A percentile compares a stretch with the other conserved stretches of the same genome.
Evolutionary conservation across 1,284 basidiomycete genomes (phyloP).

Genomic region (Coniophora puteana): DNA sequence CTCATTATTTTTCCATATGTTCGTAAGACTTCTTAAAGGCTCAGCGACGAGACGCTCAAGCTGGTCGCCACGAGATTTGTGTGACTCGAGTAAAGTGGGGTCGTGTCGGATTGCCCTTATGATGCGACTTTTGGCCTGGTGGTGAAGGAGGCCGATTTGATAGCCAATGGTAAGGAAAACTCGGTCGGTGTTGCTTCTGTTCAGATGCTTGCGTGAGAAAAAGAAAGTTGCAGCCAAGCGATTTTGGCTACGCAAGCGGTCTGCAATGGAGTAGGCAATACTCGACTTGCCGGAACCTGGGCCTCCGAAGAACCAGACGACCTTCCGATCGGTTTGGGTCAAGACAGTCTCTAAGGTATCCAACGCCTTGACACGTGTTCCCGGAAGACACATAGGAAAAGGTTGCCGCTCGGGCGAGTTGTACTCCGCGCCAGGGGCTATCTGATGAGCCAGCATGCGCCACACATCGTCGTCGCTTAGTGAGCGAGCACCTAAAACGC

Average conservation of each 20-base stretch:
- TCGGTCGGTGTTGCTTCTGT: slow-evolving; percentile 9
- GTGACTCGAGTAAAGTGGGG: slow-evolving; percentile 17
- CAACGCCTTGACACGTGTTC: slow-evolving; percentile 19
- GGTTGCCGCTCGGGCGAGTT: slow-evolving; percentile 19
- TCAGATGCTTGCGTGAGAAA: slow-evolving; percentile 15
- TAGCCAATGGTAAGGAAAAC: slow-evolving; percentile 13
- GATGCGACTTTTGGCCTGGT: slow-evolving; percentile 7
- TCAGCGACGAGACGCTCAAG: slow-evolving; percentile 14
- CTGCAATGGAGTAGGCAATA: slow-evolving; percentile 17
- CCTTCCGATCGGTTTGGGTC: slow-evolving; percentile 7
- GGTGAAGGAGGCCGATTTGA: slow-evolving; percentile 10
- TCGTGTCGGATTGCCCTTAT: slow-evolving; percentile 9
- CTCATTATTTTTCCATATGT: neutral
- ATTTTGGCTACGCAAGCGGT: slow-evolving; percentile 12
- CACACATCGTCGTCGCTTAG: no score
- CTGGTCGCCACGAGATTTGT: slow-evolving; percentile 18
- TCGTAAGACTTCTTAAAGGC: slow-evolving; percentile 7
- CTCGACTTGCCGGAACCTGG: slow-evolving; percentile 19
- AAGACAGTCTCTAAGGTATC: slow-evolving; percentile 13
- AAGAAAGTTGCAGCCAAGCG: slow-evolving; percentile 19
- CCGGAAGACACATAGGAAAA: slow-evolving; percentile 19
- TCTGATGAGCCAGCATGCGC: no score
- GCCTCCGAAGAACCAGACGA: slow-evolving; percentile 17
- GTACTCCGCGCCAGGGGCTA: slow-evolving; percentile 15
- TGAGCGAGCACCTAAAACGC: no score